Conservation (phyloP, 2,329 filamentous ascomycete genomes). For the Penicillium fuscoglaucum region DNA sequence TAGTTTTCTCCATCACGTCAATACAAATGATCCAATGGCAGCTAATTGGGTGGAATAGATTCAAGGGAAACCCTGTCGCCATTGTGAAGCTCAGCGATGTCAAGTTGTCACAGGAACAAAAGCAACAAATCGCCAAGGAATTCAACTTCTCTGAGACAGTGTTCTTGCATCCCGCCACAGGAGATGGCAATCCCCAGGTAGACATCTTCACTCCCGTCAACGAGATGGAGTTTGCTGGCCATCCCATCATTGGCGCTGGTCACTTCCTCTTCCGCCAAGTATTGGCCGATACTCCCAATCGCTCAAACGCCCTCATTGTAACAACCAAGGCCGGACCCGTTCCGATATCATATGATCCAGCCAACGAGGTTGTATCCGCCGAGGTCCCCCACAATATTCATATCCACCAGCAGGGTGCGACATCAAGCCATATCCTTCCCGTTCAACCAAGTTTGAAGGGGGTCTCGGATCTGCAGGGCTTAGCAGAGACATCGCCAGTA, state of each 20-base stretch:
- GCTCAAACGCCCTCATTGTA: conserved; percentile 16
- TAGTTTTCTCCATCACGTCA: neutral
- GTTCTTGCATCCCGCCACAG: conserved; percentile 55
- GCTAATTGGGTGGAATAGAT: neutral
- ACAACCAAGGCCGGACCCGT: conserved; percentile 48
- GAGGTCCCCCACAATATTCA: conserved; percentile 67
- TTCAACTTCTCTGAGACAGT: conserved; percentile 67
- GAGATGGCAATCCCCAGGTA: conserved; percentile 45
- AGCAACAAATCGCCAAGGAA: conserved; percentile 60
- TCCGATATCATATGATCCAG: conserved; percentile 40
- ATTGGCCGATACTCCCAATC: conserved; percentile 9
- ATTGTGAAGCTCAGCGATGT: conserved; percentile 2
- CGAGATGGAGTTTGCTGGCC: conserved; percentile 64
- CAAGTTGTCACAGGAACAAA: conserved; percentile 51
- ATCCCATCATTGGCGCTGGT: conserved; percentile 57
- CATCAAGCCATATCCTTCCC: conserved; percentile 21
- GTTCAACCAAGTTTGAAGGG: neutral
- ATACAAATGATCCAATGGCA: neutral
- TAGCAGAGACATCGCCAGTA: conserved; percentile 45
- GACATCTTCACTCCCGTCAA: conserved; percentile 59
- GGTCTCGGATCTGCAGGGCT: conserved; percentile 7
- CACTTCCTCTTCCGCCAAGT: conserved; percentile 42
- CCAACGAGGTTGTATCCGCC: conserved; percentile 54
- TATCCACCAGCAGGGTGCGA: conserved; percentile 50
- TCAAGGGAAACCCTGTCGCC: neutral